Evolutionary conservation across 345 rosid genomes (phyloP).

Genomic region (Stellera chamaejasme): DNA sequence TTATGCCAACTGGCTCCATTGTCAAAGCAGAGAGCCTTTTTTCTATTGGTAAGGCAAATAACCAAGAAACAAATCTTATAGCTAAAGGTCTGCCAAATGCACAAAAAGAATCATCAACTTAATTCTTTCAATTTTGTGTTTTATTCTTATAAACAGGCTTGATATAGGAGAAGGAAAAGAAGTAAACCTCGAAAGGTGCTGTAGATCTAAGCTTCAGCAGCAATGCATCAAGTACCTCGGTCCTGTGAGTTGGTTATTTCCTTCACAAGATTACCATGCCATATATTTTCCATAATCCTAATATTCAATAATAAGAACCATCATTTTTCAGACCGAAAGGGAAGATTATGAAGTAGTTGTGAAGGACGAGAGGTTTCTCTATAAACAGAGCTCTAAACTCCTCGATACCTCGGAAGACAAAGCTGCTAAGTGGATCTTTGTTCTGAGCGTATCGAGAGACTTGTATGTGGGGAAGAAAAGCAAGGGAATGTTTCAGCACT

Average conservation of each 20-base stretch:
- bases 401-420: constrained; percentile 49
- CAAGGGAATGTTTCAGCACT: constrained; percentile 88
- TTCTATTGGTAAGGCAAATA: constrained; percentile 56
- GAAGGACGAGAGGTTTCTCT: constrained; percentile 40
- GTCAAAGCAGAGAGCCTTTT: constrained; percentile 77
- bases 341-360: constrained; percentile 49
- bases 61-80: constrained; percentile 8
- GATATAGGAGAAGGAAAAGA: constrained; percentile 85
- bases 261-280: neutral
- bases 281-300: neutral
- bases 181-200: constrained; percentile 60
- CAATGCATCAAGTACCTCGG: constrained; percentile 96
- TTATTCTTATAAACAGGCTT: constrained; percentile 40
- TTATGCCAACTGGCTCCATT: constrained; percentile 77
- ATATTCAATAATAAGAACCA: neutral
- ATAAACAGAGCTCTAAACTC: constrained; percentile 45
- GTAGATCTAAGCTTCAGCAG: constrained; percentile 62
- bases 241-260: constrained; percentile 49
- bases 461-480: constrained; percentile 61
- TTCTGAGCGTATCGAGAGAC: constrained; percentile 61
- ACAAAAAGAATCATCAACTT: constrained; percentile 13
- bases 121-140: too few relatives aligned
- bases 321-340: constrained; percentile 52
- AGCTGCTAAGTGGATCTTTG: constrained; percentile 87
- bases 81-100: neutral